A percentile compares a stretch with the other conserved stretches of the same genome.
Conservation (phyloP, 768 basidiomycete species). For the Russula earlei region DNA sequence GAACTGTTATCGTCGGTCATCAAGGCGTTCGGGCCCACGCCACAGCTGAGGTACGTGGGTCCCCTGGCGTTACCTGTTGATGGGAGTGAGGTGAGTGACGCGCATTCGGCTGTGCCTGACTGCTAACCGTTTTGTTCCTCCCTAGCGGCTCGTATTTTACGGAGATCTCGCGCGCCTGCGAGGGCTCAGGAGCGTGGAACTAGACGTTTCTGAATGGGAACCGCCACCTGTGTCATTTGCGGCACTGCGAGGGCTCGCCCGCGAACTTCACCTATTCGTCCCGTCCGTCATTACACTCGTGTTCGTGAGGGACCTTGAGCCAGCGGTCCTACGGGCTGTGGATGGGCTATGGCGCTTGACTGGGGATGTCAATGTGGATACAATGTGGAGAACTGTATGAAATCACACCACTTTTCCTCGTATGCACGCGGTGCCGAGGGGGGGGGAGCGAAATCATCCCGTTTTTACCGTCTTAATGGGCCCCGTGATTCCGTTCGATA, state of each 20-base stretch:
- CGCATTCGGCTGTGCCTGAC: not conserved
- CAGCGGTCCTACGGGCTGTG: slow-evolving; percentile 36
- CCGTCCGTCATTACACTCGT: slow-evolving; percentile 41
- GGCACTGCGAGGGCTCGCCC: slow-evolving; percentile 48
- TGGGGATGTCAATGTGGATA: slow-evolving; percentile 18
- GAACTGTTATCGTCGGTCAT: slow-evolving; percentile 41
- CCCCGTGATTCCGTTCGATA: not conserved
- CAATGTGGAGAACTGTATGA: slow-evolving; percentile 10
- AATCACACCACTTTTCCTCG: not conserved
- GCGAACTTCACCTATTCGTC: slow-evolving; percentile 53
- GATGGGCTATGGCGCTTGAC: slow-evolving; percentile 26
- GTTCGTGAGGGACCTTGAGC: slow-evolving; percentile 57
- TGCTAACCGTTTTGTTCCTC: not conserved
- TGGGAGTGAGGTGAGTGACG: slow-evolving; percentile 38
- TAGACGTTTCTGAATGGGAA: slow-evolving; percentile 59
- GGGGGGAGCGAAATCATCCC: not conserved
- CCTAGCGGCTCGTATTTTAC: slow-evolving; percentile 55
- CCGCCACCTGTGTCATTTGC: slow-evolving; percentile 43
- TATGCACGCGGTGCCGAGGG: not conserved
- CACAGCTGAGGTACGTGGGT: slow-evolving; percentile 47
- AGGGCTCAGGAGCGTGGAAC: slow-evolving; percentile 44
- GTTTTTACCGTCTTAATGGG: not conserved
- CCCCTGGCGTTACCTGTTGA: slow-evolving; percentile 54
- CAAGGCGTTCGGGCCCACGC: slow-evolving; percentile 25
- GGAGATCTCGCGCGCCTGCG: slow-evolving; percentile 46